Percentiles rank a stretch among this genome's conserved stretches.
Conservation (phyloP, 208 protist genomes). For the Trypanosoma scelopori region DNA sequence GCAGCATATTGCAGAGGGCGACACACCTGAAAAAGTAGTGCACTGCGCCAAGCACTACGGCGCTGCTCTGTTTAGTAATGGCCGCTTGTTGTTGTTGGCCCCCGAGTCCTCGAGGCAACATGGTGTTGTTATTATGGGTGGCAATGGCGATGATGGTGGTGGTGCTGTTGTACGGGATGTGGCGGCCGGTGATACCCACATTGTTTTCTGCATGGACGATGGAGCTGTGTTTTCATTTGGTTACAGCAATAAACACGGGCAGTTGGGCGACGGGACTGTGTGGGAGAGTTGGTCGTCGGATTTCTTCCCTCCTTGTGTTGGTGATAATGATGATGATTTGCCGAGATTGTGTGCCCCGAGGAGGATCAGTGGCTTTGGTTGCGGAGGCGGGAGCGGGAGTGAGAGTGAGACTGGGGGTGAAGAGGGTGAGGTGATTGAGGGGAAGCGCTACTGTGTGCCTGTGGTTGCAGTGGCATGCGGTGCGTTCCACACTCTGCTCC, state of each 20-base stretch:
- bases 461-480: slow-evolving; percentile 66
- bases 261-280: slow-evolving; percentile 80
- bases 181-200: slow-evolving; percentile 65
- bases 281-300: slow-evolving; percentile 36
- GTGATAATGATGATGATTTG: slow-evolving; percentile 5
- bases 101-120: slow-evolving; percentile 24
- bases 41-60: slow-evolving; percentile 42
- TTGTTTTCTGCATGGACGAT: slow-evolving; percentile 78
- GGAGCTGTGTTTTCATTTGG: slow-evolving; percentile 76
- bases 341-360: slow-evolving; percentile 33
- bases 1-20: slow-evolving; percentile 22
- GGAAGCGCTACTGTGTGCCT: slow-evolving; percentile 17
- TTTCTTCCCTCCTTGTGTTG: neutral
- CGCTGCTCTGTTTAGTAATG: slow-evolving; percentile 41
- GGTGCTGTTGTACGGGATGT: slow-evolving; percentile 63
- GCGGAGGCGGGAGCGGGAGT: neutral
- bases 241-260: slow-evolving; percentile 76
- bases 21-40: slow-evolving; percentile 43
- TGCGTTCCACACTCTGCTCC: slow-evolving; percentile 67
- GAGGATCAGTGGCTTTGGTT: slow-evolving; percentile 46
- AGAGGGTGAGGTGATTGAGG: slow-evolving; percentile 22
- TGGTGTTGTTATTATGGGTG: slow-evolving; percentile 32
- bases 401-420: slow-evolving; percentile 6
- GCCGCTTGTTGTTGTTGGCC: slow-evolving; percentile 43
- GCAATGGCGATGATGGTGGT: too few relatives aligned